A percentile compares a stretch with the other conserved stretches of the same genome.
Conservation (phyloP, 257 asterid genomes). For the Echium plantagineum region DNA sequence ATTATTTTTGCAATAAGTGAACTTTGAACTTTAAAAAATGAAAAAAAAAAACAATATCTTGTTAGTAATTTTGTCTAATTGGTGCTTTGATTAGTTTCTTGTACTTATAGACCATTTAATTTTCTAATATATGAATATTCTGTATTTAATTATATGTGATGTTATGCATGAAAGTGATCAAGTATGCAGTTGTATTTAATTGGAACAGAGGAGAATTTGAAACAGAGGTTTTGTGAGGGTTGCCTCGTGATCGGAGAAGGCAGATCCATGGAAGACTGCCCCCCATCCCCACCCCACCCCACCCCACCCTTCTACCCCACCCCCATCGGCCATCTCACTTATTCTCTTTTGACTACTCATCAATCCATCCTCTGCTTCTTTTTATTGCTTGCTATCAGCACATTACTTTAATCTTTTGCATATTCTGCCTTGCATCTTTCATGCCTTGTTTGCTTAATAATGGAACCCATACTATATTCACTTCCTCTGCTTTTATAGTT, state of each 20-base stretch:
- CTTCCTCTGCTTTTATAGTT: too few relatives aligned
- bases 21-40: too few relatives aligned
- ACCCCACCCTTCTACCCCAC: too few relatives aligned
- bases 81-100: too few relatives aligned
- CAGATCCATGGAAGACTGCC: constrained; percentile 98
- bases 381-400: not conserved
- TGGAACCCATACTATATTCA: too few relatives aligned
- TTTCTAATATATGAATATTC: too few relatives aligned
- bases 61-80: too few relatives aligned
- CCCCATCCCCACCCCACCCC: constrained; percentile 79
- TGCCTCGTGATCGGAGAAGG: constrained; percentile 94
- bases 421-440: not conserved
- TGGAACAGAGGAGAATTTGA: constrained; percentile 25
- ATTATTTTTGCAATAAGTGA: too few relatives aligned
- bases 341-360: constrained; percentile 70
- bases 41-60: too few relatives aligned
- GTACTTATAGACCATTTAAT: too few relatives aligned
- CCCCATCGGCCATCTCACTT: constrained; percentile 86
- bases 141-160: not conserved
- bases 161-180: not conserved
- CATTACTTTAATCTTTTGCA: constrained; percentile 1
- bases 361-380: not conserved
- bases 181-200: constrained; percentile 24
- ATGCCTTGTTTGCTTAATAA: too few relatives aligned
- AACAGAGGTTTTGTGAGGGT: constrained; percentile 36